phyloP scores from a whole-genome alignment of 2,329 filamentous ascomycete species.

The Penicillium polonicum region DNA sequence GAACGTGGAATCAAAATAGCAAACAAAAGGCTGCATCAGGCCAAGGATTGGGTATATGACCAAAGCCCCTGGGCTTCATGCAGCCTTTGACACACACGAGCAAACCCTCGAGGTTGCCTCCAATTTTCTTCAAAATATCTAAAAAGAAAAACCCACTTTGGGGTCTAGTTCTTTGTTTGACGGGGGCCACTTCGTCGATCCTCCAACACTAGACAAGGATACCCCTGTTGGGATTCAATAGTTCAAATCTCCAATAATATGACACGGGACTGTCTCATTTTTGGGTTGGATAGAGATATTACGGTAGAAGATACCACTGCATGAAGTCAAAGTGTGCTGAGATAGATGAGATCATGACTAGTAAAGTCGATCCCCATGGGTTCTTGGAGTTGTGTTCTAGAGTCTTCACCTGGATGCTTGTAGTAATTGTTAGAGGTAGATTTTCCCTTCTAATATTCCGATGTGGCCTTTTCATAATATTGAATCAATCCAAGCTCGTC shows the following conservation, averaged over 20 bases:
- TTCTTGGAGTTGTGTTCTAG: background rate
- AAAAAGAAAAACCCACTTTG: background rate
- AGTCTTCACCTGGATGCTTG: no score
- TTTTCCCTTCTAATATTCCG: no score
- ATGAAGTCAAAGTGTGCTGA: background rate
- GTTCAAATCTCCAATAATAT: background rate
- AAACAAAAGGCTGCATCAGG: background rate
- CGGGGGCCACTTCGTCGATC: background rate
- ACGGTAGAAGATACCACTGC: background rate
- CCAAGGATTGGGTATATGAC: background rate
- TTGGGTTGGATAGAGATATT: background rate
- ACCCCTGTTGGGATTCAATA: slow-evolving; percentile 24
- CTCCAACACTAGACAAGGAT: background rate
- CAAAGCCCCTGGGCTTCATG: background rate
- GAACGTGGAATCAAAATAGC: background rate
- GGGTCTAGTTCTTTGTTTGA: background rate
- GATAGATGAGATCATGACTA: background rate
- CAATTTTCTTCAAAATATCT: background rate
- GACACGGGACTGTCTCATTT: background rate
- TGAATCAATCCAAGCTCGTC: no score
- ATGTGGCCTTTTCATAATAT: no score
- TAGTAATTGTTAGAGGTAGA: no score
- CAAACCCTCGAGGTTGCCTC: background rate
- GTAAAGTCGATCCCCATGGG: background rate
- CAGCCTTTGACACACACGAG: background rate